Evolutionary conservation across 805 yeast species (phyloP).

Genomic region (Saturnispora diversa): DNA sequence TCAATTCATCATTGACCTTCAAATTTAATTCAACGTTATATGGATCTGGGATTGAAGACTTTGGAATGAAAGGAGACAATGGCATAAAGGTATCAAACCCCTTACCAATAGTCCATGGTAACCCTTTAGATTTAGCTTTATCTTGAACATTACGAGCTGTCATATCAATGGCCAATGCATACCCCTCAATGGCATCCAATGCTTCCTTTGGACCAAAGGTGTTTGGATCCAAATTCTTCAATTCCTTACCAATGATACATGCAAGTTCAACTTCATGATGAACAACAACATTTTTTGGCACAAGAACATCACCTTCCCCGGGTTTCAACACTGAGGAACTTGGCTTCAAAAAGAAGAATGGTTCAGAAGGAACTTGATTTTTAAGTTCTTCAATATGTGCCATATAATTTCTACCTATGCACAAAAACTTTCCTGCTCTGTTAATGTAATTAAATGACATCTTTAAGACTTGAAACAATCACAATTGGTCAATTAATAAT

Average conservation of each 20-base stretch:
- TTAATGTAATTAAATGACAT: constrained; percentile 49
- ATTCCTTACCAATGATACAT: constrained; percentile 53
- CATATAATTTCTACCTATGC: constrained; percentile 96
- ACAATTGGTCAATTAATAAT: neutral
- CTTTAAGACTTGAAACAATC: neutral
- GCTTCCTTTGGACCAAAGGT: constrained; percentile 60
- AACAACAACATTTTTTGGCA: constrained; percentile 71
- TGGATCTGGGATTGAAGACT: constrained; percentile 59
- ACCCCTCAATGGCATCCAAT: constrained; percentile 71
- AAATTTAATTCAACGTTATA: constrained; percentile 57
- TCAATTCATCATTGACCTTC: constrained; percentile 58
- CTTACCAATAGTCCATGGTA: constrained; percentile 95
- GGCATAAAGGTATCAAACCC: constrained; percentile 97
- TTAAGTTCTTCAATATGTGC: constrained; percentile 89
- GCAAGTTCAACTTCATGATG: constrained; percentile 96
- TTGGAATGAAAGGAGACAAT: constrained; percentile 64
- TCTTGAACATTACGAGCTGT: constrained; percentile 96
- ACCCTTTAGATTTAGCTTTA: constrained; percentile 85
- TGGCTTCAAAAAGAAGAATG: constrained; percentile 91
- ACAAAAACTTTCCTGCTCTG: constrained; percentile 68
- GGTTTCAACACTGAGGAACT: constrained; percentile 65
- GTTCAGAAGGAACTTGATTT: constrained; percentile 73
- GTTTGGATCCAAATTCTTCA: constrained; percentile 52
- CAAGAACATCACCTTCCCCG: constrained; percentile 63
- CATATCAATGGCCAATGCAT: constrained; percentile 84